Percentiles rank a stretch among this genome's conserved stretches.
These are phyloP conservation scores for Elaphomyces granulatus DNA, from an alignment of 495 filamentous ascomycete genomes.

Conservation along the genomic window DNA sequence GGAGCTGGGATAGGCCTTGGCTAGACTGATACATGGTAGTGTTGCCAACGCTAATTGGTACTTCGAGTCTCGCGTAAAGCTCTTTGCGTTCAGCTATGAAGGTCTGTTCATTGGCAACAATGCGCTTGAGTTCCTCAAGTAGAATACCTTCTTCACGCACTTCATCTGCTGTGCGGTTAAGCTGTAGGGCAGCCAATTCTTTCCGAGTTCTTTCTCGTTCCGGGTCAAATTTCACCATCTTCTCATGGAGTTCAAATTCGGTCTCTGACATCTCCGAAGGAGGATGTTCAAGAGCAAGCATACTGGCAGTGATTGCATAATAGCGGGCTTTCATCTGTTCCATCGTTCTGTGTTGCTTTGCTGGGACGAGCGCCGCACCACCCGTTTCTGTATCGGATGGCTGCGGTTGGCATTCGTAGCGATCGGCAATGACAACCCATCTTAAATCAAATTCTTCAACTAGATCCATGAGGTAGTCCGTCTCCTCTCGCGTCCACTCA, in stretches of 20 bases:
- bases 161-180: constrained; percentile 72
- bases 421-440: constrained; percentile 86
- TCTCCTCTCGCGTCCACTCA: constrained; percentile 84
- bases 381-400: constrained; percentile 24
- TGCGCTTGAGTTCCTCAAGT: constrained; percentile 77
- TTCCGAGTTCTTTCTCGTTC: constrained; percentile 64
- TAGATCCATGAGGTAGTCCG: constrained; percentile 70
- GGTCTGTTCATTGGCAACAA: constrained; percentile 63
- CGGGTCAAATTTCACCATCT: constrained; percentile 73
- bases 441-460: constrained; percentile 66
- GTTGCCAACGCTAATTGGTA: constrained; percentile 52
- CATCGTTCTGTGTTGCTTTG: constrained; percentile 44
- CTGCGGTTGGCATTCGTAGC: constrained; percentile 62
- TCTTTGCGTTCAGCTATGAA: constrained; percentile 80
- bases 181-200: constrained; percentile 61
- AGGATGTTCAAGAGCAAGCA: constrained; percentile 73
- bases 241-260: constrained; percentile 68
- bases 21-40: constrained; percentile 60
- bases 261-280: constrained; percentile 69
- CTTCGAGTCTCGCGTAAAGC: constrained; percentile 76
- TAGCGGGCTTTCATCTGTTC: constrained; percentile 89
- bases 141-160: constrained; percentile 81
- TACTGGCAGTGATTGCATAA: constrained; percentile 68
- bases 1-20: constrained; percentile 59
- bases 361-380: constrained; percentile 25